Evolutionary conservation across 2,329 filamentous ascomycete genomes (phyloP).

Genomic region (Aureobasidium sp.): DNA sequence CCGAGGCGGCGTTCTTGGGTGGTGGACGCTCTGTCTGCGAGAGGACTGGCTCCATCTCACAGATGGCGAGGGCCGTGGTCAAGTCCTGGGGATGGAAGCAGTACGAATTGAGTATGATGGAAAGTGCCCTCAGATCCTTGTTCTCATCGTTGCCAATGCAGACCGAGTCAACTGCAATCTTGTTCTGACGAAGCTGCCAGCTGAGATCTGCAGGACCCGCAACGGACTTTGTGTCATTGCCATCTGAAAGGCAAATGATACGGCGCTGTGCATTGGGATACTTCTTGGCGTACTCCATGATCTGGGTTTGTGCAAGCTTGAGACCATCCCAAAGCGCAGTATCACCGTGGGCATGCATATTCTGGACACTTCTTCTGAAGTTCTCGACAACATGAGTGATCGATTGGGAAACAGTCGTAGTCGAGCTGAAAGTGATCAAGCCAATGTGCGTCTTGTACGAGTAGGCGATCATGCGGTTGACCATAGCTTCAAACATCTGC

Average conservation of each 20-base stretch:
- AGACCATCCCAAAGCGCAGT: slow-evolving; percentile 35
- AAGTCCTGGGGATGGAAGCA: slow-evolving; percentile 31
- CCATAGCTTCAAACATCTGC: slow-evolving; percentile 33
- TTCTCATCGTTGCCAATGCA: slow-evolving; percentile 28
- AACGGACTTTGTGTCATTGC: slow-evolving; percentile 30
- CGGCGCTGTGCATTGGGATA: slow-evolving; percentile 32
- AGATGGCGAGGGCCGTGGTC: slow-evolving; percentile 31
- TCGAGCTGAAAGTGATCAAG: slow-evolving; percentile 30
- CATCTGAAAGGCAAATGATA: slow-evolving; percentile 34
- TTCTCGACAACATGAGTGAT: slow-evolving; percentile 33
- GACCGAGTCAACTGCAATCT: slow-evolving; percentile 32
- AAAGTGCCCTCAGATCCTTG: slow-evolving; percentile 26
- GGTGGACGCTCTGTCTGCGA: slow-evolving; percentile 30
- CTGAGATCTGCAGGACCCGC: slow-evolving; percentile 23
- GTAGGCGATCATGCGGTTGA: slow-evolving; percentile 34
- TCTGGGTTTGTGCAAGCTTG: slow-evolving; percentile 28
- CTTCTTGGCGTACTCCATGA: slow-evolving; percentile 25
- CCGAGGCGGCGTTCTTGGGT: background rate
- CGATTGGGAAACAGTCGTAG: slow-evolving; percentile 23
- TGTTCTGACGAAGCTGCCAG: slow-evolving; percentile 22
- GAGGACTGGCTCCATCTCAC: slow-evolving; percentile 34
- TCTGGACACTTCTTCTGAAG: slow-evolving; percentile 30
- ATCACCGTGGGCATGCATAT: slow-evolving; percentile 27
- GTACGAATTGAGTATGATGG: slow-evolving; percentile 31
- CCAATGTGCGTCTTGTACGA: slow-evolving; percentile 32